A percentile compares a stretch with the other conserved stretches of the same genome.
Evolutionary conservation across 352 stramenopile genomes (phyloP).

Genomic region (Thalassiosira sp.): DNA sequence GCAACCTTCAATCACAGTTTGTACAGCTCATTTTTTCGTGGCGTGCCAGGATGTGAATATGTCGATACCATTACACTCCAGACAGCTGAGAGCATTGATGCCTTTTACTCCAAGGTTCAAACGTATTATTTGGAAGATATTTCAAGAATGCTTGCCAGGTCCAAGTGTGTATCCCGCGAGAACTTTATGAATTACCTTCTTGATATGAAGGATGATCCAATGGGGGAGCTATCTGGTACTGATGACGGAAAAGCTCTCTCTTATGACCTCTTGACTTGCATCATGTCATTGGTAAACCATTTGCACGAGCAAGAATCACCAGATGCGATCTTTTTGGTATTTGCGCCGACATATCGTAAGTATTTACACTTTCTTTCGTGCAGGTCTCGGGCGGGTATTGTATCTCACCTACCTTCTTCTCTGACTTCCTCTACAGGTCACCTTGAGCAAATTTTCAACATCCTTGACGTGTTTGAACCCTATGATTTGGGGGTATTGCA

Average conservation of each 20-base stretch:
- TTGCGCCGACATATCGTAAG: conserved; percentile 54
- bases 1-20: conserved; percentile 46
- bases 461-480: conserved; percentile 3
- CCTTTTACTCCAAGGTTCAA: conserved; percentile 39
- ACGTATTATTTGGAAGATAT: conserved; percentile 53
- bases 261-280: conserved; percentile 13
- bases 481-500: conserved; percentile 44
- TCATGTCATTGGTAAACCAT: conserved; percentile 17
- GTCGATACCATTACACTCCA: conserved; percentile 53
- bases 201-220: conserved; percentile 29
- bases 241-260: conserved; percentile 35
- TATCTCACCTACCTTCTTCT: no score
- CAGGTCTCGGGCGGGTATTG: no score
- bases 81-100: conserved; percentile 32
- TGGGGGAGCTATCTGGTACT: conserved; percentile 14
- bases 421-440: no score
- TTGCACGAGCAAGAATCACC: conserved; percentile 20
- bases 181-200: conserved; percentile 6
- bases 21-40: conserved; percentile 34
- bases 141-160: conserved; percentile 14
- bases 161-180: not conserved
- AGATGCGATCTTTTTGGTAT: conserved; percentile 42
- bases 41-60: conserved; percentile 34
- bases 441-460: conserved; percentile 48
- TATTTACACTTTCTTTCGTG: no score